Percentiles rank a stretch among this genome's conserved stretches.
Evolutionary conservation across 768 basidiomycete species (phyloP).

Genomic region (Rhizopogon vinicolor): DNA sequence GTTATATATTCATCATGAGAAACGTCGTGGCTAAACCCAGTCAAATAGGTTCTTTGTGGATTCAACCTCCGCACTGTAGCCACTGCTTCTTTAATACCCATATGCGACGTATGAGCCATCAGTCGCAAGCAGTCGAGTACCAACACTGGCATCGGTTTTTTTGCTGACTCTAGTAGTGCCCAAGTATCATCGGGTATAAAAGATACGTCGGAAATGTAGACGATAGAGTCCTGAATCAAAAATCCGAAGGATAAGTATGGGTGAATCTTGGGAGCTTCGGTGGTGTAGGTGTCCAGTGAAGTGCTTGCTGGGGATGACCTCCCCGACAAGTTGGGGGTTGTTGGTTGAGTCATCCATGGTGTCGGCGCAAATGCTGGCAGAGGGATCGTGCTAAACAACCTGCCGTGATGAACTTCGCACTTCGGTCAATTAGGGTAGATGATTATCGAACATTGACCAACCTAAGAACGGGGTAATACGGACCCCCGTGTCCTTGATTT

Average conservation of each 20-base stretch:
- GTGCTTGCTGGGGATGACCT: conserved; percentile 23
- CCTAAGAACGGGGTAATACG: conserved; percentile 63
- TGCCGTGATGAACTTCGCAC: conserved; percentile 66
- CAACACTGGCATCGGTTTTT: conserved; percentile 41
- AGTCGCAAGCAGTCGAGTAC: conserved; percentile 78
- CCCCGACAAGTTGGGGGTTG: conserved; percentile 28
- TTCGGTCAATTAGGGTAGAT: conserved; percentile 1
- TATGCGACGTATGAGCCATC: conserved; percentile 68
- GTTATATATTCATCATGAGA: conserved; percentile 72
- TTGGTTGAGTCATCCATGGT: conserved; percentile 32
- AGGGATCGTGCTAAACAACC: conserved; percentile 45
- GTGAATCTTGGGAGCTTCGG: conserved; percentile 23
- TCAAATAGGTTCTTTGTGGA: conserved; percentile 63
- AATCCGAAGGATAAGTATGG: conserved; percentile 71
- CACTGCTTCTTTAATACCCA: conserved; percentile 66
- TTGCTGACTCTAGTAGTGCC: conserved; percentile 36
- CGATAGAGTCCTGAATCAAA: conserved; percentile 57
- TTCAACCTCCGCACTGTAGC: conserved; percentile 49
- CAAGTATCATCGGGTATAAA: conserved; percentile 73
- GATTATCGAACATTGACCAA: conserved; percentile 23
- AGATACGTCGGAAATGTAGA: conserved; percentile 83
- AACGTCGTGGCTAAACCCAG: conserved; percentile 74
- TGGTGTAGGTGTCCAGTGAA: conserved; percentile 6
- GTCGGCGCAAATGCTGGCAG: conserved; percentile 36
- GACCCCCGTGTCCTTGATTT: conserved; percentile 61